Evolutionary conservation across 1,139 yeast species (phyloP), one percentile per base, ranked within the genome.

Genomic region (Eremothecium gossypii): DNA sequence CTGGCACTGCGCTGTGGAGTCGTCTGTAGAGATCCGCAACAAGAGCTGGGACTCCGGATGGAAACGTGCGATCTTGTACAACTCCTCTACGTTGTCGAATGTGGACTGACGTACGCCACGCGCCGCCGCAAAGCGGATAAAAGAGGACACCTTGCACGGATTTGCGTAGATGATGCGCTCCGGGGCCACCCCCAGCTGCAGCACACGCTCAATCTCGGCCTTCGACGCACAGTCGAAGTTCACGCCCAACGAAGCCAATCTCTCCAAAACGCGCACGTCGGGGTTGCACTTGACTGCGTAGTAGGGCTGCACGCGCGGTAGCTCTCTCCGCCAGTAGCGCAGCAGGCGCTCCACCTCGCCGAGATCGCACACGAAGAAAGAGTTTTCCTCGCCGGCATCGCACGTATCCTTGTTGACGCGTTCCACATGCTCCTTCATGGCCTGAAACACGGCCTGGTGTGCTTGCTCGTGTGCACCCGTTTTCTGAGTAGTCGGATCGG

Each of bases 271-370:
- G 45, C 68, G 67, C 7, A 67, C 51, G 60, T 86, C 79, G 39
- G 89, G 84, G 68, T 91, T 91, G 68, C 97, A 91, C 66, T 91
- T 91, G 53, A 91, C 93, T 23, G 98, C 97, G 64, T 87, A 91
- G 62, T 72, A 79, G 28, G 97, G 96, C 44, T 75, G 74, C 37
- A 91, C 79, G 42, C 79, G 70, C 12, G 96, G 95, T 57, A 91
- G 70, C 33, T 68, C 62, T 13, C 54, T 44, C 28, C 60, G 58
- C 97, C 97, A 91, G 38, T 74, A 67, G 14, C 62, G 49, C 49
- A 72, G 73, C 44, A 87, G 72, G 47, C 79, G 71, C 47, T 69
- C 69, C 32, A 91, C 74, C 54, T 82, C 79, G 27, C 85, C 86
- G 47, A 86, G 63, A 65, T 91, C 96, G 52, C 93, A 86, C 36